Evolutionary conservation across 2,329 filamentous ascomycete genomes (phyloP), one percentile per base, ranked within the genome.

Genomic region (Epichloe sibirici): DNA sequence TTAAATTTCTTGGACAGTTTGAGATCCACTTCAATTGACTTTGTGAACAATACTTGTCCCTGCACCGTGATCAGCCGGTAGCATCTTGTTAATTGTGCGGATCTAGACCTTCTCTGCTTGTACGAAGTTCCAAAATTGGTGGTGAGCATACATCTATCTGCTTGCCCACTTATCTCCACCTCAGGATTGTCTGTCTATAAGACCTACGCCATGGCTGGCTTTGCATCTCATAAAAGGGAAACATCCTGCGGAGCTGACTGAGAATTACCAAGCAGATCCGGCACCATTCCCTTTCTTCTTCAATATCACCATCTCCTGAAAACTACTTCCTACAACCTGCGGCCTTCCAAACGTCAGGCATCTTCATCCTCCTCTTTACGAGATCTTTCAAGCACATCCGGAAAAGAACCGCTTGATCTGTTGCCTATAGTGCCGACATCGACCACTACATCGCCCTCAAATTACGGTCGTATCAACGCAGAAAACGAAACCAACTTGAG

Each of bases 401-500:
- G 49, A 13, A 45, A 37, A 21, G 47, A 21, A 45, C 44, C 43
- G 23, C 39, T 46, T 45, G 53, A 51, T n/a, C 53, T 42, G 12
- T 31, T 56, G 34, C 55, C 57, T 42, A 50, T 54, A n/a, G 38
- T 58, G 11, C 54, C 60, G 17, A 57, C 59, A 7, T 37, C 53
- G 7, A 56, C 45, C 5, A 53, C 55, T 11, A 55, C 59, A 9
- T 62, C 58, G 13, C 53, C 58, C 7, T 49, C 51, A 44, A 61
- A 61, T 49, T 70, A 68, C 53, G 67, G 64, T 43, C 60, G 66
- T 39, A 57, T 67, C 55, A 65, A 68, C 51, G 64, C 68, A 2
- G 68, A 67, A 54, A 63, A 69, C 49, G 65, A 70, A 56, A 60
- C 62, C 34, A 66, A 64, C 53, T 56, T 68, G n/a, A 55, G 57